Percentiles rank a stretch among this genome's conserved stretches.
phyloP scores from a whole-genome alignment of 257 asterid species.

The Forsythia viridissima region DNA sequence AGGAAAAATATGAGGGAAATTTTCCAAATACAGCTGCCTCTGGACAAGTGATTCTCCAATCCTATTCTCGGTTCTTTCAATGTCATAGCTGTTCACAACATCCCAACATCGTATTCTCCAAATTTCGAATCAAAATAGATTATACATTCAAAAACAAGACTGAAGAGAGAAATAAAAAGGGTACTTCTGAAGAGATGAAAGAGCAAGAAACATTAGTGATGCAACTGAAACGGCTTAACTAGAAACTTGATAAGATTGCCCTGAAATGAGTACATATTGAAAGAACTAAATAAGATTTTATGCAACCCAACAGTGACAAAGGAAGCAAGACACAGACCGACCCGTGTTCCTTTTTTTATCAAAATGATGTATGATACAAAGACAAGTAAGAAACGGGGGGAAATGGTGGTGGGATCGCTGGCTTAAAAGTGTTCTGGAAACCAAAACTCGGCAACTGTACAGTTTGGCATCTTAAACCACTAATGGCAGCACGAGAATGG shows the following conservation, averaged over 20 bases:
- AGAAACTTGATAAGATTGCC: constrained; percentile 25
- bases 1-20: not conserved
- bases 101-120: constrained; percentile 18
- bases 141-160: constrained; percentile 35
- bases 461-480: constrained; percentile 12
- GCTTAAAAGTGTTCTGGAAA: constrained; percentile 15
- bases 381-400: constrained; percentile 15
- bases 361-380: constrained; percentile 29
- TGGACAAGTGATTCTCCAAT: constrained; percentile 23
- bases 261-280: constrained; percentile 30
- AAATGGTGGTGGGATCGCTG: constrained; percentile 30
- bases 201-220: constrained; percentile 18
- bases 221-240: constrained; percentile 40
- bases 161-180: constrained; percentile 17
- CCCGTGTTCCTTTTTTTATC: constrained; percentile 17
- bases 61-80: constrained; percentile 22
- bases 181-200: constrained; percentile 19
- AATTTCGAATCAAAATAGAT: constrained; percentile 25
- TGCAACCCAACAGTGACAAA: constrained; percentile 38
- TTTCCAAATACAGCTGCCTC: constrained; percentile 37
- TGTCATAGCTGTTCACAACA: constrained; percentile 32
- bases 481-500: constrained; percentile 31
- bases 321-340: constrained; percentile 45
- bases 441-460: constrained; percentile 26
- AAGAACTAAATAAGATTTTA: constrained; percentile 46